Evolutionary conservation across 2,329 filamentous ascomycete species (phyloP).

Genomic region (Mariannaea sp.): DNA sequence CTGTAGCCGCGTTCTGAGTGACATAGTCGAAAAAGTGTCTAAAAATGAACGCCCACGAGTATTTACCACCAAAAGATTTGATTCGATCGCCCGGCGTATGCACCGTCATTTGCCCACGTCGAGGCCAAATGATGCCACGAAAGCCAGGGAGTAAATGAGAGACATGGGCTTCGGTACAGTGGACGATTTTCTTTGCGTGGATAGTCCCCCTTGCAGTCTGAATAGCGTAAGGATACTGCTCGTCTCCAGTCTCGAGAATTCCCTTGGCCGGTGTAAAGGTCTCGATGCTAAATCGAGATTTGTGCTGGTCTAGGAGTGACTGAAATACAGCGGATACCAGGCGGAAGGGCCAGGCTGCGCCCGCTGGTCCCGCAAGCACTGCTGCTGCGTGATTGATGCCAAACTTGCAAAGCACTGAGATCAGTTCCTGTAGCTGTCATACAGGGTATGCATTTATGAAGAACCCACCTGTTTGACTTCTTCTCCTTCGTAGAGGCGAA

Average conservation of each 20-base stretch:
- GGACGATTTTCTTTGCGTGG: not conserved
- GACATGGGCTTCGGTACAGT: not conserved
- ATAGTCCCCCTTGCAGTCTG: not conserved
- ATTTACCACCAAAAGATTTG: not conserved
- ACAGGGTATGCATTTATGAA: too few species aligned
- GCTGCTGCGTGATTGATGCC: not conserved
- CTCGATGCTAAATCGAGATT: not conserved
- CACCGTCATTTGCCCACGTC: not conserved
- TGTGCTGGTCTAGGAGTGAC: not conserved
- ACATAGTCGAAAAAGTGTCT: not conserved
- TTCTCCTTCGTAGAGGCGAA: not conserved
- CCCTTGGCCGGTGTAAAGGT: not conserved
- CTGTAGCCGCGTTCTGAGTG: not conserved
- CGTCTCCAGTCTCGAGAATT: not conserved
- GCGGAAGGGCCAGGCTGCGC: not conserved
- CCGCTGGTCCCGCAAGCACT: not conserved
- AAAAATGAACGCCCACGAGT: not conserved
- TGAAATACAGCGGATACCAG: not conserved
- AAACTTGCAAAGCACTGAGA: not conserved
- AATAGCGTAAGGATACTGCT: not conserved
- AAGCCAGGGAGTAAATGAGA: not conserved
- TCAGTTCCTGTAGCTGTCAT: not conserved
- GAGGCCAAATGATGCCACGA: not conserved
- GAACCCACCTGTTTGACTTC: not conserved
- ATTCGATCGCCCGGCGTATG: not conserved